These are phyloP conservation scores for Skeletonema marinoi DNA, from an alignment of 108 stramenopile genomes.

Conservation along the genomic window DNA sequence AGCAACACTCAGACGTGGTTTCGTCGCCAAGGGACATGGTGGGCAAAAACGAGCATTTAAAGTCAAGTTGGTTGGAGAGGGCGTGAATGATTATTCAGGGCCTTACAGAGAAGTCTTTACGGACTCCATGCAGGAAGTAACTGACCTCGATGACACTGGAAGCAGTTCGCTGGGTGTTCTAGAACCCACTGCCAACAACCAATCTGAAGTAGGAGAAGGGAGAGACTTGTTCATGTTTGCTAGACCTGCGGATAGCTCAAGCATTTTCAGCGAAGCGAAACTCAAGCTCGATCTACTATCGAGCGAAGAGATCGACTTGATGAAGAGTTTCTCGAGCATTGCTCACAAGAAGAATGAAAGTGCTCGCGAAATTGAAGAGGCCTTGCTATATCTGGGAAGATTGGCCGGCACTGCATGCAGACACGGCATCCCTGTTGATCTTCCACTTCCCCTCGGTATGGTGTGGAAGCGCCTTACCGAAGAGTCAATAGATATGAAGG, in stretches of 20 bases:
- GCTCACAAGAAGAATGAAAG: constrained; percentile 56
- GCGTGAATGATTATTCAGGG: constrained; percentile 98
- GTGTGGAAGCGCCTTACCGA: constrained; percentile 77
- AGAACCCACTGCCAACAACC: constrained; percentile 81
- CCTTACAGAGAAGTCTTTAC: constrained; percentile 96
- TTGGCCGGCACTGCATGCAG: constrained; percentile 91
- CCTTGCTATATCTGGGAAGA: constrained; percentile 90
- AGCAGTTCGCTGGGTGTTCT: constrained; percentile 69
- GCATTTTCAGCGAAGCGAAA: background rate
- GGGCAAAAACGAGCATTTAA: constrained; percentile 97
- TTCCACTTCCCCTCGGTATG: constrained; percentile 77
- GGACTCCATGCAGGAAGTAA: constrained; percentile 87
- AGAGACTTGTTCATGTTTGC: constrained; percentile 81
- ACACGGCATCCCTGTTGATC: constrained; percentile 86
- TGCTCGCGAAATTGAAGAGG: constrained; percentile 70
- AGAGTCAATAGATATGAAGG: constrained; percentile 33
- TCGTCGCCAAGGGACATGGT: constrained; percentile 95
- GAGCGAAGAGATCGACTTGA: constrained; percentile 57
- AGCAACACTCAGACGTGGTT: constrained; percentile 88
- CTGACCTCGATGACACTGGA: constrained; percentile 50
- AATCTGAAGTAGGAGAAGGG: constrained; percentile 70
- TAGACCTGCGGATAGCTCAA: constrained; percentile 5
- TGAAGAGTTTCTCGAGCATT: constrained; percentile 60
- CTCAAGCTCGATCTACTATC: constrained; percentile 28
- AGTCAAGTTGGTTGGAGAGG: constrained; percentile 96